A percentile compares a stretch with the other conserved stretches of the same genome.
These are phyloP conservation scores for Yamadazyma spencermartinsiae DNA, from an alignment of 1,139 yeast species.

Conservation along the genomic window DNA sequence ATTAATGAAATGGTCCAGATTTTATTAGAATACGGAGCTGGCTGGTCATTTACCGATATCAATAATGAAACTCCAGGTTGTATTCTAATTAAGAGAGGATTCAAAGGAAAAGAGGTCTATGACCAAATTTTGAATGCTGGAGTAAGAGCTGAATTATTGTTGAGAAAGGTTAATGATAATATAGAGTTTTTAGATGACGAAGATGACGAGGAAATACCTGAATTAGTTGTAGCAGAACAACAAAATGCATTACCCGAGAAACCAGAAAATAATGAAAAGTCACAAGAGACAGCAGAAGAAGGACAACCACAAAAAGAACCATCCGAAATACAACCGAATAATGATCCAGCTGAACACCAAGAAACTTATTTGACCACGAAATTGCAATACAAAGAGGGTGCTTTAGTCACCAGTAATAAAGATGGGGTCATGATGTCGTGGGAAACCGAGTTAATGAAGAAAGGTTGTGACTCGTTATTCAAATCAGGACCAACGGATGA, in stretches of 20 bases:
- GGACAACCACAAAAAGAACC: constrained; percentile 7
- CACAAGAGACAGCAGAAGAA: constrained; percentile 6
- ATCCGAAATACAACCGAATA: constrained; percentile 7
- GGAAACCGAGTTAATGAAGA: constrained; percentile 82
- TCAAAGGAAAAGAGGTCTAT: constrained; percentile 46
- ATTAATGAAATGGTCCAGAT: constrained; percentile 59
- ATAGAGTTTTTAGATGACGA: constrained; percentile 34
- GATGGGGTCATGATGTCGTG: constrained; percentile 99
- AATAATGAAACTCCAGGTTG: constrained; percentile 79
- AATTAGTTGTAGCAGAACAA: constrained; percentile 11
- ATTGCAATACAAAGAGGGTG: constrained; percentile 68
- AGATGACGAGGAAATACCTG: constrained; percentile 19
- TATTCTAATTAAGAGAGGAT: constrained; percentile 52
- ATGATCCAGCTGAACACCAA: constrained; percentile 60
- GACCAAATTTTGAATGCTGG: constrained; percentile 78
- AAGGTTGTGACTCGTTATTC: constrained; percentile 73
- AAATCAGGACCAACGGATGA: constrained; percentile 26
- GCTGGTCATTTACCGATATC: constrained; percentile 76
- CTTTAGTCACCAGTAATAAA: constrained; percentile 68
- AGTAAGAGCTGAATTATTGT: constrained; percentile 80
- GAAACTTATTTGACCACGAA: constrained; percentile 64
- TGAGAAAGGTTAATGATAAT: constrained; percentile 69
- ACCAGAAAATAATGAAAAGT: constrained; percentile 18
- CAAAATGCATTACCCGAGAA: constrained; percentile 20
- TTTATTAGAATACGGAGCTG: constrained; percentile 84